Percentiles rank a stretch among this genome's conserved stretches.
phyloP scores from a whole-genome alignment of 2,329 filamentous ascomycete genomes.

The Curvularia eragrostidis region DNA sequence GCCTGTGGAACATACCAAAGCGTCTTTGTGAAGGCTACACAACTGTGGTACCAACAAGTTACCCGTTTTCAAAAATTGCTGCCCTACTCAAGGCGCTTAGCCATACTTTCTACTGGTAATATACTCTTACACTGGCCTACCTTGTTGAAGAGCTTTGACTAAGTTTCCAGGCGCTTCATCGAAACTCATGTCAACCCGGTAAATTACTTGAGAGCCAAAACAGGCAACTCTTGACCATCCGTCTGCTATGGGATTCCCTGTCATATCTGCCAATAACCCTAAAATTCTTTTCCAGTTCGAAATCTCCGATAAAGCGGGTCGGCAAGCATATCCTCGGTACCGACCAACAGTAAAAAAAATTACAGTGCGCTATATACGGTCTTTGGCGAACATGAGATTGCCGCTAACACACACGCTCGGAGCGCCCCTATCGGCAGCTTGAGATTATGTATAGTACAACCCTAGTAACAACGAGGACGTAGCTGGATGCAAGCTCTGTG shows the following conservation, averaged over 20 bases:
- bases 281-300: conserved; percentile 1
- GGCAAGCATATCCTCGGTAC: not conserved
- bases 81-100: not conserved
- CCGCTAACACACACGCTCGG: not conserved
- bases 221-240: conserved; percentile 24
- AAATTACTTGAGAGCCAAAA: conserved; percentile 22
- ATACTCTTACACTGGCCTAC: too few relatives aligned
- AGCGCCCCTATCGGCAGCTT: not conserved
- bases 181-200: not conserved
- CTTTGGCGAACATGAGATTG: not conserved
- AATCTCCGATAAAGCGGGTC: conserved; percentile 9
- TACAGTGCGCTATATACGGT: not conserved
- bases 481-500: not conserved
- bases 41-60: not conserved
- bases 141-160: not conserved
- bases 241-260: conserved; percentile 18
- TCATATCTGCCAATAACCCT: not conserved
- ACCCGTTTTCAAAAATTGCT: not conserved
- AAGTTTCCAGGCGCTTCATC: not conserved
- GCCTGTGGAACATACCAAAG: not conserved
- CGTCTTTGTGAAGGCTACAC: not conserved
- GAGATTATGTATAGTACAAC: not conserved
- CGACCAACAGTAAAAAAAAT: not conserved
- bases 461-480: not conserved
- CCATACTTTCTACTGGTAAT: not conserved